Evolutionary conservation across 148 eudicot species (phyloP), one percentile per base, ranked within the genome.

Genomic region (Vaccinium vitisidaea): DNA sequence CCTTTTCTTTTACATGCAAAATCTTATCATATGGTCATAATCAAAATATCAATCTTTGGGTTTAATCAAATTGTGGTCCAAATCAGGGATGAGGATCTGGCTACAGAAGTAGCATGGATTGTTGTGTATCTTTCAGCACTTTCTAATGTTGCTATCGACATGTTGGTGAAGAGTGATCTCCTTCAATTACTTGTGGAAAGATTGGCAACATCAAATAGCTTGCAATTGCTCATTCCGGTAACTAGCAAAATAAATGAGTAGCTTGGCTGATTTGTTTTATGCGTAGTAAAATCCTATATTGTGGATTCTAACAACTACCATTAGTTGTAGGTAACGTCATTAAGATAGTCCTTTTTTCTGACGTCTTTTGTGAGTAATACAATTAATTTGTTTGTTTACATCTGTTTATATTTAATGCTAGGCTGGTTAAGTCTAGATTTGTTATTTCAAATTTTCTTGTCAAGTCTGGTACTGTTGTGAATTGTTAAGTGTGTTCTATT

Each of bases 101-200:
- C 96, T 36, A 97, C 99, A 87, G 98, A 97, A 94, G 94, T 97
- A 59, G 98, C 98, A 86, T 97, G 99, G 99, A 95, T 97, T 52
- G 94, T 92, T 86, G 99, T 95, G 84, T 97, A 97, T 90, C 95
- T 97, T 80, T 92, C 98, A 80, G 94, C 99, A 58, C 98, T 97
- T 77, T 95, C 98, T 79, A 90, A 93, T 87, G 83, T 89, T 84
- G 99, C 98, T 85, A 88, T 92, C 32, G 88, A 90, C 81, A 84
- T 93, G 84, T 89, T 97, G 88, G 93, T 91, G 88, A 95, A 93
- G 88, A 90, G 90, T 82, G 93, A 90, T 88, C 90, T 95, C 85
- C 92, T 92, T 83, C 93, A 93, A 36, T 88, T 97, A 90, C 98
- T 97, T 70, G 94, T 92, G 85, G 94, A 94, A 82, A 92, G 94